These are phyloP conservation scores for Zygnema circumcarinatum DNA, from an alignment of 139 green algal genomes.

Conservation along the genomic window DNA sequence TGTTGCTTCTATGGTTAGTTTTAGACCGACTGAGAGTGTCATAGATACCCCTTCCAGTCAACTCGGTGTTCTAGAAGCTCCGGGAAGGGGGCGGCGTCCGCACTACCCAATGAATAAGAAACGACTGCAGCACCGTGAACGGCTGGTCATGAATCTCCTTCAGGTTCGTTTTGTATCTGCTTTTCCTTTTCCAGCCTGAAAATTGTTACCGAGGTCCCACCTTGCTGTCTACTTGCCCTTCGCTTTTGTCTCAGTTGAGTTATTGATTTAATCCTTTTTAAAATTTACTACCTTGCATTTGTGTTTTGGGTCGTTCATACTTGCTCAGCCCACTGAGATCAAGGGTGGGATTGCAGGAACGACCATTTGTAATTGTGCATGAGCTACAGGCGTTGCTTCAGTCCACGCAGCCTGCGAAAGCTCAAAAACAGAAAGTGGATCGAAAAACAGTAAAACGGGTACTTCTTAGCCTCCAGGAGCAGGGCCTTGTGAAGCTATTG, in stretches of 20 bases:
- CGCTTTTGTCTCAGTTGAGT: too few relatives aligned
- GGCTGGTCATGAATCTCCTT: neutral
- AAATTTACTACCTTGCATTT: too few relatives aligned
- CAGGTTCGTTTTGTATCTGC: neutral
- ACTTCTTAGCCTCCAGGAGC: neutral
- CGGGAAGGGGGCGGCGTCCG: neutral
- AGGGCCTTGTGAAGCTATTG: slow-evolving; percentile 25
- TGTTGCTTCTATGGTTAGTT: too few relatives aligned
- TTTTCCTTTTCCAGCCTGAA: neutral
- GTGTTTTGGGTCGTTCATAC: too few relatives aligned
- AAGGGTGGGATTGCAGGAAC: neutral
- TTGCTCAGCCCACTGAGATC: too few relatives aligned
- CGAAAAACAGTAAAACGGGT: slow-evolving; percentile 35
- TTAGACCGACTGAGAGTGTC: too few relatives aligned
- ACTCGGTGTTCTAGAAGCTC: too few relatives aligned
- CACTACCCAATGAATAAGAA: neutral
- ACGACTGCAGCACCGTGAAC: neutral
- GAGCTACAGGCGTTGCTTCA: neutral
- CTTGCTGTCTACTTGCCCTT: too few relatives aligned
- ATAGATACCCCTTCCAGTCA: too few relatives aligned
- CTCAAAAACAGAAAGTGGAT: slow-evolving; percentile 2
- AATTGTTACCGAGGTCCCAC: too few relatives aligned
- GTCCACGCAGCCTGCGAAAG: neutral
- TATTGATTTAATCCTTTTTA: too few relatives aligned
- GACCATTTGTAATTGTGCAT: neutral